Percentiles rank a stretch among this genome's conserved stretches.
These are phyloP conservation scores for Tylopilus cervinicoccineus DNA, from an alignment of 768 basidiomycete genomes.

Conservation along the genomic window DNA sequence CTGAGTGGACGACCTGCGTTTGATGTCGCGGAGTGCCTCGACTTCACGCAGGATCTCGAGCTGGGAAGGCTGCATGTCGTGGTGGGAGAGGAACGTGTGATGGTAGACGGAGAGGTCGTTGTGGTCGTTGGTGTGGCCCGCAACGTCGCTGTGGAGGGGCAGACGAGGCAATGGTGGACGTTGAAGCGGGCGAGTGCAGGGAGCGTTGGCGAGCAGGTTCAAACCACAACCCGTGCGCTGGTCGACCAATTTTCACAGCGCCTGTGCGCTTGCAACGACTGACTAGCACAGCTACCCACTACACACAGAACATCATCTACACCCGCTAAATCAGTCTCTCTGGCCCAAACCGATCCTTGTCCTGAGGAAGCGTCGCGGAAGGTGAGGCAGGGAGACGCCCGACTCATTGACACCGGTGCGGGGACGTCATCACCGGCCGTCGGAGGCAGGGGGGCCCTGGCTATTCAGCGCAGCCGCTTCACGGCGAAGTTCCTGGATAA, in stretches of 20 bases:
- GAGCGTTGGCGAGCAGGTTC: constrained; percentile 2
- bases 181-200: background rate
- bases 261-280: too few species aligned
- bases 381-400: background rate
- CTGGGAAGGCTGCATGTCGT: constrained; percentile 67
- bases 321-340: constrained; percentile 18
- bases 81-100: constrained; percentile 13
- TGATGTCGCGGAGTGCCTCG: constrained; percentile 79
- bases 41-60: constrained; percentile 87
- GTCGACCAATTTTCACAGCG: constrained; percentile 14
- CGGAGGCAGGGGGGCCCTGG: constrained; percentile 17
- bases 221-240: background rate
- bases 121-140: constrained; percentile 7
- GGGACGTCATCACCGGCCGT: constrained; percentile 21
- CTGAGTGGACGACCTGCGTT: constrained; percentile 73
- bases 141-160: background rate
- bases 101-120: constrained; percentile 6
- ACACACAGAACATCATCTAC: constrained; percentile 20
- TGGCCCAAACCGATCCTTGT: constrained; percentile 6
- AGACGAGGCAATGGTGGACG: background rate
- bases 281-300: constrained; percentile 8
- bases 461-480: constrained; percentile 49
- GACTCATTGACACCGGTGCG: background rate
- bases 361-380: background rate
- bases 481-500: constrained; percentile 77